Evolutionary conservation across 371 early-diverging fungal species (phyloP).

Genomic region (Rhizopus stolonifer): DNA sequence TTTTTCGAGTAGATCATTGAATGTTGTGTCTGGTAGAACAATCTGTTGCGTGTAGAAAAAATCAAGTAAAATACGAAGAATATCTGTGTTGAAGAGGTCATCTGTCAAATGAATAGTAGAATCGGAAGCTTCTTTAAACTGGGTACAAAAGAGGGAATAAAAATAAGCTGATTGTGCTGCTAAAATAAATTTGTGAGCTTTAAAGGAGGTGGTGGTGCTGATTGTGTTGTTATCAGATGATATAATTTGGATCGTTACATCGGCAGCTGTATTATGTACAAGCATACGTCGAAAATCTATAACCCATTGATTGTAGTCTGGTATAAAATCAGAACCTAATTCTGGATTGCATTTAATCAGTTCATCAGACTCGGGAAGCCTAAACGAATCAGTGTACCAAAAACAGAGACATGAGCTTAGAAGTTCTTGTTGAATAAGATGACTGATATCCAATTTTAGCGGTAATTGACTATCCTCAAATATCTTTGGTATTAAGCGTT

Average conservation of each 20-base stretch:
- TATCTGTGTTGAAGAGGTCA: conserved; percentile 17
- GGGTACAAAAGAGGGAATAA: conserved; percentile 34
- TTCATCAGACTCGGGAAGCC: conserved; percentile 13
- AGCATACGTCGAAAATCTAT: conserved; percentile 31
- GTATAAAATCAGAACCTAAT: conserved; percentile 20
- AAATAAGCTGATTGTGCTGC: conserved; percentile 49
- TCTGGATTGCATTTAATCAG: conserved; percentile 9
- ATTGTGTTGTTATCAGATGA: conserved; percentile 2
- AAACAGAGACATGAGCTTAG: conserved; percentile 31
- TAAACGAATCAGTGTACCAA: conserved; percentile 44
- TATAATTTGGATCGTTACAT: conserved; percentile 29
- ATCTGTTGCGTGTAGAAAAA: conserved; percentile 19
- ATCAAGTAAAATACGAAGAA: conserved; percentile 1
- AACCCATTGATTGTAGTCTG: conserved; percentile 22
- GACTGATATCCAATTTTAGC: conserved; percentile 18
- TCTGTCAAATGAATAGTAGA: conserved; percentile 11
- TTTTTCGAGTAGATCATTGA: conserved; percentile 17
- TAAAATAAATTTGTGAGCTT: conserved; percentile 40
- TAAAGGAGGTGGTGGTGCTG: conserved; percentile 16
- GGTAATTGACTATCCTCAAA: background rate
- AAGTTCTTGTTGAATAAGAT: conserved; percentile 18
- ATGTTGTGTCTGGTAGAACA: conserved; percentile 13
- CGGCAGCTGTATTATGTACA: conserved; percentile 20
- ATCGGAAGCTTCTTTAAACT: conserved; percentile 16
- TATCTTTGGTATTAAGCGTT: conserved; percentile 24